Evolutionary conservation across 495 filamentous ascomycete species (phyloP).

Genomic region (Aspergillus heteromorphus): DNA sequence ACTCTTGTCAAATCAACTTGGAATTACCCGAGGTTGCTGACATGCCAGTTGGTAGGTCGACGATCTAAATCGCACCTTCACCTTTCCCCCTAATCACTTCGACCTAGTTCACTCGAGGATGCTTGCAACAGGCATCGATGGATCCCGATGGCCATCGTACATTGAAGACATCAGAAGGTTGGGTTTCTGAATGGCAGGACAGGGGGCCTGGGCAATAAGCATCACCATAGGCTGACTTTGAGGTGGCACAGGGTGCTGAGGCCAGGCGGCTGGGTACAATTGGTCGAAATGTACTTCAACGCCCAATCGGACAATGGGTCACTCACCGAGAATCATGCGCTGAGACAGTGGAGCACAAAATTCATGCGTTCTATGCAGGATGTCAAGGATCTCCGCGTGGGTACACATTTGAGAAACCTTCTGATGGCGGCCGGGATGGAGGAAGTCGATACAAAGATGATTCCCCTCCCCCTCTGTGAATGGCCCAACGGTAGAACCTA

Average conservation of each 20-base stretch:
- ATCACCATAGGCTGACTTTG: constrained; percentile 15
- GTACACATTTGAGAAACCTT: constrained; percentile 55
- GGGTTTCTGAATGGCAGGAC: constrained; percentile 9
- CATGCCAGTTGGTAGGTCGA: constrained; percentile 49
- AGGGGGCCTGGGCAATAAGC: neutral
- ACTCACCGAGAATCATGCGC: constrained; percentile 62
- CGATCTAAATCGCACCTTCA: constrained; percentile 71
- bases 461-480: constrained; percentile 65
- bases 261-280: constrained; percentile 81
- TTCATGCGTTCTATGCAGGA: constrained; percentile 62
- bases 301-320: constrained; percentile 88
- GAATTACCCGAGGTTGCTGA: constrained; percentile 18
- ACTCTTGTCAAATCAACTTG: neutral
- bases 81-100: constrained; percentile 71
- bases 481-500: constrained; percentile 64
- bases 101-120: constrained; percentile 86
- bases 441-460: constrained; percentile 65
- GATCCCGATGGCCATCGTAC: constrained; percentile 72
- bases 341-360: constrained; percentile 67
- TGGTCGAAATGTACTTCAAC: constrained; percentile 83
- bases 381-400: constrained; percentile 65
- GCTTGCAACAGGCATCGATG: constrained; percentile 72
- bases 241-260: constrained; percentile 46
- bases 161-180: constrained; percentile 69
- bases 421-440: constrained; percentile 66